These are phyloP conservation scores for Barnettozyma salicaria DNA, from an alignment of 805 yeast genomes.

Conservation along the genomic window DNA sequence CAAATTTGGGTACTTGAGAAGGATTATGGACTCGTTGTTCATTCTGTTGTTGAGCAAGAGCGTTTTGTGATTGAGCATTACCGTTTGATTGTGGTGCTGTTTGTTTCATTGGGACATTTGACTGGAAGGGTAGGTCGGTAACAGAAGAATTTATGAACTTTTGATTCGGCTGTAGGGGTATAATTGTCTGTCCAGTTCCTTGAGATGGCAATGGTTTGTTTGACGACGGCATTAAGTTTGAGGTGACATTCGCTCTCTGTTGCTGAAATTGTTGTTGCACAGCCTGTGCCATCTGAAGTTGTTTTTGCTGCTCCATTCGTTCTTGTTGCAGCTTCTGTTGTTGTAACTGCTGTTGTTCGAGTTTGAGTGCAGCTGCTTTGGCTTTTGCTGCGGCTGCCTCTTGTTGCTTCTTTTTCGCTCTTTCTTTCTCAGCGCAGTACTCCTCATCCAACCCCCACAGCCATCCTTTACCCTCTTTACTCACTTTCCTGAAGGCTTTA, in stretches of 20 bases:
- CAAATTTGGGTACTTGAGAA: slow-evolving; percentile 11
- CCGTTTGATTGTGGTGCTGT: no score
- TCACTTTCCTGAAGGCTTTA: slow-evolving; percentile 75
- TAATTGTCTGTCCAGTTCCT: background rate
- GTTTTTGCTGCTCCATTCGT: slow-evolving; percentile 25
- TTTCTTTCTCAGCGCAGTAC: slow-evolving; percentile 77
- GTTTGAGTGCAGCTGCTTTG: slow-evolving; percentile 45
- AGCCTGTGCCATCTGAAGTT: slow-evolving; percentile 19
- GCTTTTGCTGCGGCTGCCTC: slow-evolving; percentile 58
- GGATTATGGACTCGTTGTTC: slow-evolving; percentile 3
- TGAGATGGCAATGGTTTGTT: slow-evolving; percentile 5
- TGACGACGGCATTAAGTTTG: slow-evolving; percentile 3
- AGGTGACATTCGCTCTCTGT: no score
- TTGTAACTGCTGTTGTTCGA: slow-evolving; percentile 45
- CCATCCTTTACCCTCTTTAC: slow-evolving; percentile 92
- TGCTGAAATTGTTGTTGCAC: slow-evolving; percentile 14
- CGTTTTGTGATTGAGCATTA: no score
- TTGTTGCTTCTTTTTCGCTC: slow-evolving; percentile 58
- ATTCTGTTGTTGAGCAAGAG: no score
- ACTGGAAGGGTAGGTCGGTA: slow-evolving; percentile 3
- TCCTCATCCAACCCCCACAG: slow-evolving; percentile 89
- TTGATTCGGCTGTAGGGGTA: slow-evolving; percentile 3
- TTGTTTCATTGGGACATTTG: background rate
- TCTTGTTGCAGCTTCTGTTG: slow-evolving; percentile 26
- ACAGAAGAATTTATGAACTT: background rate